These are phyloP conservation scores for Ilyonectria mors-panacis DNA, from an alignment of 2,329 filamentous ascomycete species.

Conservation along the genomic window DNA sequence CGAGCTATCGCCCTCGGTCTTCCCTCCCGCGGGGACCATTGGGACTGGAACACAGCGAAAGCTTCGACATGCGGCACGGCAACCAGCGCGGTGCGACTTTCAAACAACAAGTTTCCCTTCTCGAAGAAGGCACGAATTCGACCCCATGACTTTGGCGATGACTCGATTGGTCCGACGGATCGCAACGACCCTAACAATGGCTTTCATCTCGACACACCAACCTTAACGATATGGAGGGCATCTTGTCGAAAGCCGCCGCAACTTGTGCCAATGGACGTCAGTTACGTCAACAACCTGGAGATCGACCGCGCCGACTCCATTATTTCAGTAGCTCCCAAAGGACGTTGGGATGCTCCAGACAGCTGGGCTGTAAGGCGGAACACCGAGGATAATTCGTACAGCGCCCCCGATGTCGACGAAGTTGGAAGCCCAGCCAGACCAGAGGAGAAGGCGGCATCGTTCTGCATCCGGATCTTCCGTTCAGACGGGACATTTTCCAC, in stretches of 20 bases:
- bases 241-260: slow-evolving; percentile 80
- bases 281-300: slow-evolving; percentile 63
- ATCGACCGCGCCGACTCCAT: slow-evolving; percentile 57
- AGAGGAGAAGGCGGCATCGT: slow-evolving; percentile 82
- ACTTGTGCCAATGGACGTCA: slow-evolving; percentile 78
- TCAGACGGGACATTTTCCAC: slow-evolving; percentile 96
- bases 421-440: slow-evolving; percentile 75
- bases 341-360: slow-evolving; percentile 92
- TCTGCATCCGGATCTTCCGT: slow-evolving; percentile 96
- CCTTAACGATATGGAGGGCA: slow-evolving; percentile 91
- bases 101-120: slow-evolving; percentile 76
- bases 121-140: slow-evolving; percentile 69
- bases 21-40: slow-evolving; percentile 51
- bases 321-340: slow-evolving; percentile 58
- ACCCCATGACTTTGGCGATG: slow-evolving; percentile 68
- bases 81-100: slow-evolving; percentile 65
- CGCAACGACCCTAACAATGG: slow-evolving; percentile 72
- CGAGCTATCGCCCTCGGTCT: slow-evolving; percentile 57
- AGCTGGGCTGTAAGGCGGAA: slow-evolving; percentile 92
- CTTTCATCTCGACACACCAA: slow-evolving; percentile 90
- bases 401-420: slow-evolving; percentile 76
- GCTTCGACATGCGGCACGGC: slow-evolving; percentile 48
- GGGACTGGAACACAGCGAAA: slow-evolving; percentile 49
- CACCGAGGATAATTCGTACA: slow-evolving; percentile 74
- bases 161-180: slow-evolving; percentile 73